Conservation (phyloP, 2,329 filamentous ascomycete genomes). For the Pyricularia sp. region DNA sequence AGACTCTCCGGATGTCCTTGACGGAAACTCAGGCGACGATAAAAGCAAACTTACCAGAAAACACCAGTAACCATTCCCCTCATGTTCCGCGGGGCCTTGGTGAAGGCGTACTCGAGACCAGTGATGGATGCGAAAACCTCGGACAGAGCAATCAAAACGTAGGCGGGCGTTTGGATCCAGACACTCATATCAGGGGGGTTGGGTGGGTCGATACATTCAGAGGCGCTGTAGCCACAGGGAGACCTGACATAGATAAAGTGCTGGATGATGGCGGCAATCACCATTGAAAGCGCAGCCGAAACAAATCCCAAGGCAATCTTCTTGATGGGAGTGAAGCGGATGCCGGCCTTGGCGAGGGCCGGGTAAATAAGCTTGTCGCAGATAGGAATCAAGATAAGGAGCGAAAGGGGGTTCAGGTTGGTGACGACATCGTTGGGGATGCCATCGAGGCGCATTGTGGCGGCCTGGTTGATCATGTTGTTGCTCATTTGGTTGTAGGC, state of each 20-base stretch:
- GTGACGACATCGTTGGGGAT: slow-evolving; percentile 69
- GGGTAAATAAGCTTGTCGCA: slow-evolving; percentile 63
- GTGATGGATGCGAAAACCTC: slow-evolving; percentile 42
- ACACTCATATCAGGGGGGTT: slow-evolving; percentile 42
- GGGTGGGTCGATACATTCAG: slow-evolving; percentile 29
- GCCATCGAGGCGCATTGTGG: slow-evolving; percentile 56
- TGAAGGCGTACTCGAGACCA: slow-evolving; percentile 65
- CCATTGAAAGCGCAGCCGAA: slow-evolving; percentile 50
- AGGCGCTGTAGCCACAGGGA: slow-evolving; percentile 40
- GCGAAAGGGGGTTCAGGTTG: slow-evolving; percentile 64
- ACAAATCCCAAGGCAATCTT: slow-evolving; percentile 64
- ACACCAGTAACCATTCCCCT: slow-evolving; percentile 59
- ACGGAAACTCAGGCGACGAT: not conserved
- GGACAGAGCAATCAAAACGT: slow-evolving; percentile 37
- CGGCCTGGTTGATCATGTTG: slow-evolving; percentile 54
- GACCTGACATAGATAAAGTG: slow-evolving; percentile 54
- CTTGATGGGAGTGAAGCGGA: slow-evolving; percentile 66
- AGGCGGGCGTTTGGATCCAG: slow-evolving; percentile 44
- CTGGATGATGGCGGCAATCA: slow-evolving; percentile 43
- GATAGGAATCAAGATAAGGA: slow-evolving; percentile 66
- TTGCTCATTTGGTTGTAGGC: slow-evolving; percentile 34
- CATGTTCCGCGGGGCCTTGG: slow-evolving; percentile 71
- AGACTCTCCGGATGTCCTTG: slow-evolving; percentile 27
- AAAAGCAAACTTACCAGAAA: slow-evolving; percentile 3
- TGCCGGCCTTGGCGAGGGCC: slow-evolving; percentile 48